Evolutionary conservation across 495 filamentous ascomycete species (phyloP).

Genomic region (Neurospora sp.): DNA sequence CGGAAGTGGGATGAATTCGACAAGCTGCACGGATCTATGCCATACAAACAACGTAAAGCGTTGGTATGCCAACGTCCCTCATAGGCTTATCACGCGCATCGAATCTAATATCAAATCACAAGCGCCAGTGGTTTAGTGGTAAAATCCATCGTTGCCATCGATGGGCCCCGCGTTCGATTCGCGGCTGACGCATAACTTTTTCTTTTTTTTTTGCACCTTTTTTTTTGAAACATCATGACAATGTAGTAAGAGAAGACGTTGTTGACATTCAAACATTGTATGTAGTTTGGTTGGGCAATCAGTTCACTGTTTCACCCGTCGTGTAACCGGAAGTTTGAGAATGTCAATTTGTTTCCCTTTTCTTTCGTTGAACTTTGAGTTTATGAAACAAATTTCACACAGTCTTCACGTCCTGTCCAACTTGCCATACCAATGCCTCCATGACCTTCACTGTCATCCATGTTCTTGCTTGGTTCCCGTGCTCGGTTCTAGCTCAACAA

Average conservation of each 20-base stretch:
- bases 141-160: constrained; percentile 46
- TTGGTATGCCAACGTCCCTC: no score
- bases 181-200: constrained; percentile 32
- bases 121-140: constrained; percentile 39
- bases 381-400: background rate
- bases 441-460: background rate
- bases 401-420: background rate
- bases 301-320: background rate
- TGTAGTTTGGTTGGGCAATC: no score
- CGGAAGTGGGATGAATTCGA: background rate
- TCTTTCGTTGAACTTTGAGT: background rate
- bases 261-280: background rate
- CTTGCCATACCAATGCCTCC: background rate
- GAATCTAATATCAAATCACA: background rate
- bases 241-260: background rate
- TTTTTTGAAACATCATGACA: background rate
- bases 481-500: background rate
- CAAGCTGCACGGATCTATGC: background rate
- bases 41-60: background rate
- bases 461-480: background rate
- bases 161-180: constrained; percentile 44
- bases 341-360: background rate
- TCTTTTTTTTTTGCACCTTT: background rate
- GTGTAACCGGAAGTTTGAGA: background rate
- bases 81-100: no score